Evolutionary conservation across 768 basidiomycete species (phyloP).

Genomic region (Lactarius evosmus): DNA sequence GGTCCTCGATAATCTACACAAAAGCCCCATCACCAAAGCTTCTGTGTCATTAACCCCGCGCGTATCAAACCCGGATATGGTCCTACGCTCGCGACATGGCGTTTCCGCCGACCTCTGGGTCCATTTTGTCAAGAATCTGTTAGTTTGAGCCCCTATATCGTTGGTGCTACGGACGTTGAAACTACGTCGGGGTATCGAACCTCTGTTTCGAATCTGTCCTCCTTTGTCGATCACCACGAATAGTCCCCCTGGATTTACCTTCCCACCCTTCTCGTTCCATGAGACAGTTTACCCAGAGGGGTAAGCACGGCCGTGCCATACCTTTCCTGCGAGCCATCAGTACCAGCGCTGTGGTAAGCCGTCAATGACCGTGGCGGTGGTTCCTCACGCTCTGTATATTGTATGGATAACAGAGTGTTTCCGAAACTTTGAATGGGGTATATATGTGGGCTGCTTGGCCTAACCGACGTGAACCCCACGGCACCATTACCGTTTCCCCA

Average conservation of each 20-base stretch:
- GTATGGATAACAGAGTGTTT: background rate
- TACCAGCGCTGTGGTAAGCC: constrained; percentile 12
- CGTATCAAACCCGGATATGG: background rate
- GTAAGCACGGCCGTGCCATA: constrained; percentile 3
- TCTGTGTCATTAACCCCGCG: background rate
- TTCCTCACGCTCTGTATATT: constrained; percentile 4
- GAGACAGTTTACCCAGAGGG: constrained; percentile 14
- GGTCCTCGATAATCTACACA: constrained; percentile 6
- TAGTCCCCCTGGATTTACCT: constrained; percentile 11
- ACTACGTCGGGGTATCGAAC: background rate
- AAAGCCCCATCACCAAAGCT: background rate
- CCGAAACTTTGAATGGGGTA: constrained; percentile 1
- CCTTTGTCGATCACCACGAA: constrained; percentile 12
- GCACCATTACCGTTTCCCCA: background rate
- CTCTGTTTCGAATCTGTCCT: background rate
- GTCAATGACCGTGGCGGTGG: constrained; percentile 8
- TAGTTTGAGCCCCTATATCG: background rate
- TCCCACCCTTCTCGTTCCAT: constrained; percentile 9
- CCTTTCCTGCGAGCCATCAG: background rate
- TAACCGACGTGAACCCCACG: background rate
- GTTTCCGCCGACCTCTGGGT: constrained; percentile 5
- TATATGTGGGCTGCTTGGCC: constrained; percentile 19
- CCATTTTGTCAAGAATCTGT: constrained; percentile 1
- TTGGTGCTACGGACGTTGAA: background rate
- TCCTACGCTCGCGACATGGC: background rate